Evolutionary conservation across 345 rosid genomes (phyloP).

Genomic region (Aquilaria yunnanensis): DNA sequence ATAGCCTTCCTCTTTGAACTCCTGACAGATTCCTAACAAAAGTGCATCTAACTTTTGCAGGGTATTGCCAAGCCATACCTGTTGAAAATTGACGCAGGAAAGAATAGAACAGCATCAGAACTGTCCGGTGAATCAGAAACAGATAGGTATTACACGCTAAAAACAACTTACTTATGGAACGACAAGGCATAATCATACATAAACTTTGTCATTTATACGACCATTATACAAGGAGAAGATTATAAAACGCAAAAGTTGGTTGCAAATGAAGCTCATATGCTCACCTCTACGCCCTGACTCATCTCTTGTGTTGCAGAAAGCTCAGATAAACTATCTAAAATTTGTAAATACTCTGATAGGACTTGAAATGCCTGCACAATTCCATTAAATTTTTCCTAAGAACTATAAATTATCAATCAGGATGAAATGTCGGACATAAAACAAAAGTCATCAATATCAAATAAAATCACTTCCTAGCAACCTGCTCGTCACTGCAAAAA

Average conservation of each 20-base stretch:
- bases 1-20: slow-evolving; percentile 83
- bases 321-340: slow-evolving; percentile 82
- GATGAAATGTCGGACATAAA: slow-evolving; percentile 2
- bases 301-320: slow-evolving; percentile 87
- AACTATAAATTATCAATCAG: slow-evolving; percentile 7
- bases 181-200: neutral
- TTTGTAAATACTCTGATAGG: slow-evolving; percentile 90
- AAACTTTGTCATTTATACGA: neutral
- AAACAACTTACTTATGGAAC: neutral
- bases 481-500: no score
- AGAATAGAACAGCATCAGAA: slow-evolving; percentile 15
- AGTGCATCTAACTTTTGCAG: slow-evolving; percentile 96
- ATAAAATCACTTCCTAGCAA: no score
- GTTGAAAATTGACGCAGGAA: slow-evolving; percentile 22
- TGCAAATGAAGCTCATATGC: slow-evolving; percentile 8
- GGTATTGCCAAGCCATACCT: slow-evolving; percentile 98
- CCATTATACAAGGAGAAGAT: slow-evolving; percentile 2
- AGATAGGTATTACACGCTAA: slow-evolving; percentile 8
- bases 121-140: slow-evolving; percentile 2
- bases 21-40: slow-evolving; percentile 89
- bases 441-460: neutral
- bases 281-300: slow-evolving; percentile 97
- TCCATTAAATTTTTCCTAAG: slow-evolving; percentile 12
- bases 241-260: neutral
- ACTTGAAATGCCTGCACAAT: slow-evolving; percentile 89